phyloP scores from a whole-genome alignment of 352 stramenopile species.

The Phytophthora hybrid region DNA sequence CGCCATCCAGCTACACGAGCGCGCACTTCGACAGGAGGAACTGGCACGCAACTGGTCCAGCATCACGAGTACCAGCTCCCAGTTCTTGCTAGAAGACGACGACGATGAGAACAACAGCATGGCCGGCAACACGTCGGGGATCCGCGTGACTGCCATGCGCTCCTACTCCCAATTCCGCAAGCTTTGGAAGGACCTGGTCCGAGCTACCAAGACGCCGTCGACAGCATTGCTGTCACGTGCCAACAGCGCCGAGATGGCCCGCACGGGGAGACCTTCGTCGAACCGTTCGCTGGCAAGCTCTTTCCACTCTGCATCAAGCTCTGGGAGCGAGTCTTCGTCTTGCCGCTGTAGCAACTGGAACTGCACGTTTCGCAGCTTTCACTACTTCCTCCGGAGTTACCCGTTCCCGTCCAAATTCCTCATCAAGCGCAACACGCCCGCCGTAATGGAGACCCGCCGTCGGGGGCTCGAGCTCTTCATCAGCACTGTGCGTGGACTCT shows the following conservation, averaged over 20 bases:
- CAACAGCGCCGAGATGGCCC: conserved; percentile 12
- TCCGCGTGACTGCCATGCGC: conserved; percentile 41
- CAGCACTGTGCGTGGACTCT: conserved; percentile 51
- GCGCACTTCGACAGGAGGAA: conserved; percentile 36
- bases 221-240: conserved; percentile 28
- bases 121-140: conserved; percentile 12
- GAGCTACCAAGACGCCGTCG: conserved; percentile 49
- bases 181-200: conserved; percentile 61
- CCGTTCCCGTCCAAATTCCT: conserved; percentile 64
- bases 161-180: conserved; percentile 73
- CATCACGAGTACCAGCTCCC: conserved; percentile 39
- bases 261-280: neutral
- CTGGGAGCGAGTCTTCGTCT: conserved; percentile 12
- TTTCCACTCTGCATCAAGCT: conserved; percentile 16
- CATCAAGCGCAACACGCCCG: conserved; percentile 49
- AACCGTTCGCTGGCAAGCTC: conserved; percentile 25
- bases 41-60: conserved; percentile 40
- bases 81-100: conserved; percentile 30
- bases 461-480: conserved; percentile 64
- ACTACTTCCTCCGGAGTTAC: conserved; percentile 59
- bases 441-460: conserved; percentile 50
- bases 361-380: conserved; percentile 60
- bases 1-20: conserved; percentile 50
- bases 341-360: conserved; percentile 60
- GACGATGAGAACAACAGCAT: conserved; percentile 25